Percentiles rank a stretch among this genome's conserved stretches.
Evolutionary conservation across 768 basidiomycete genomes (phyloP).

Genomic region (Lyophyllum atratum): DNA sequence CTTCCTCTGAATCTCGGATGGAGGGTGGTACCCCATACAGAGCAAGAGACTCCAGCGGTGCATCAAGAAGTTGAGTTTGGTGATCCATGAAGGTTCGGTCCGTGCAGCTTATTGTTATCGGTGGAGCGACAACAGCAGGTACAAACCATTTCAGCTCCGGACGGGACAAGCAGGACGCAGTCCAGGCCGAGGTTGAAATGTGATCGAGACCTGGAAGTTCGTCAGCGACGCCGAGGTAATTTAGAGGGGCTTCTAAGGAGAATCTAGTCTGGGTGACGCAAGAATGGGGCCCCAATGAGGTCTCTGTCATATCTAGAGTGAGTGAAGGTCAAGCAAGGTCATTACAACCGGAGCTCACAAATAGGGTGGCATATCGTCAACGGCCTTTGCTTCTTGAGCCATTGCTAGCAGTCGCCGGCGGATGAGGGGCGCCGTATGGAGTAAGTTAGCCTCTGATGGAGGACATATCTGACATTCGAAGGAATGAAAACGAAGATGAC

Average conservation of each 20-base stretch:
- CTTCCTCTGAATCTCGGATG: conserved; percentile 57
- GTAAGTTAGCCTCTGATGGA: conserved; percentile 62
- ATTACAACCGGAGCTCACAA: conserved; percentile 35
- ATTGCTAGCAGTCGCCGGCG: conserved; percentile 51
- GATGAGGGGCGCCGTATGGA: conserved; percentile 64
- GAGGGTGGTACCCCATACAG: conserved; percentile 83
- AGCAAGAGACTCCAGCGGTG: conserved; percentile 72
- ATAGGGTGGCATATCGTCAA: conserved; percentile 43
- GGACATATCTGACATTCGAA: conserved; percentile 66
- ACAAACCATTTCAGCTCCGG: conserved; percentile 82
- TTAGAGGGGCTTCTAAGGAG: conserved; percentile 27
- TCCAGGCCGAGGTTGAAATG: conserved; percentile 68
- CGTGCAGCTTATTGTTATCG: conserved; percentile 70
- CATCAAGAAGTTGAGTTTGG: conserved; percentile 60
- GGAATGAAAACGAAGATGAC: conserved; percentile 75
- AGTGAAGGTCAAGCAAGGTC: not conserved
- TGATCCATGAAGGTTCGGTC: conserved; percentile 80
- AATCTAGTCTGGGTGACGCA: conserved; percentile 37
- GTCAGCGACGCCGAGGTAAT: conserved; percentile 35
- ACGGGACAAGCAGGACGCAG: conserved; percentile 79
- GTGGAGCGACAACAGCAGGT: conserved; percentile 84
- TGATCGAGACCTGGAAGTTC: conserved; percentile 55
- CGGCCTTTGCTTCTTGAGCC: conserved; percentile 41
- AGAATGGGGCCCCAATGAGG: conserved; percentile 46
- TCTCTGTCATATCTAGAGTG: conserved; percentile 43